These are phyloP conservation scores for Proliferodiscus dingleyae DNA, from an alignment of 2,329 filamentous ascomycete genomes.

Conservation along the genomic window DNA sequence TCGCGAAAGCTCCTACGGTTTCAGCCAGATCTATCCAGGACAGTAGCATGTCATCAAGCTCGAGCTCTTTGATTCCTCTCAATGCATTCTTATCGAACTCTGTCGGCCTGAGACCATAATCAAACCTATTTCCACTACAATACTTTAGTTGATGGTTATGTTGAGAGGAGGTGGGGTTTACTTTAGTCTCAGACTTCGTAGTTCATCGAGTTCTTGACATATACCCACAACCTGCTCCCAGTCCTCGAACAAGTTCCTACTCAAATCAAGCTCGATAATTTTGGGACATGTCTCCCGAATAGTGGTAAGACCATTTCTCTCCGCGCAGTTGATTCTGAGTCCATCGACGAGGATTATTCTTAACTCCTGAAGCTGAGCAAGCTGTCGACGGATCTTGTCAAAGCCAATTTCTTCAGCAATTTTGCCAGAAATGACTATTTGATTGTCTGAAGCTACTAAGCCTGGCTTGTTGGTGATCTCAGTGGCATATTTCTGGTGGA, in stretches of 20 bases:
- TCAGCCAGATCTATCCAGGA: conserved; percentile 59
- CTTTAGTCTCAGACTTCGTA: conserved; percentile 68
- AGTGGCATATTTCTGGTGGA: conserved; percentile 78
- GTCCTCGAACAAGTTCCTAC: conserved; percentile 71
- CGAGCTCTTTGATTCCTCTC: conserved; percentile 51
- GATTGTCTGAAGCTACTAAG: conserved; percentile 36
- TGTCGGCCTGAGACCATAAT: conserved; percentile 41
- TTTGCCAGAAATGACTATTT: conserved; percentile 71
- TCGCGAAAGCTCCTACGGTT: conserved; percentile 48
- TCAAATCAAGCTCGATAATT: conserved; percentile 76
- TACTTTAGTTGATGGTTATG: conserved; percentile 6
- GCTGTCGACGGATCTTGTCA: conserved; percentile 79
- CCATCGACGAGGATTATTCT: conserved; percentile 79
- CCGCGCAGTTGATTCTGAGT: conserved; percentile 50
- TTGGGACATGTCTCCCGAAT: conserved; percentile 55
- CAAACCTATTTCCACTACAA: conserved; percentile 68
- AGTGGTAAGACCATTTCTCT: conserved; percentile 32
- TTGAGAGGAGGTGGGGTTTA: conserved; percentile 37
- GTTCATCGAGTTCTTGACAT: conserved; percentile 60
- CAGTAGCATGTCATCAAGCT: conserved; percentile 63
- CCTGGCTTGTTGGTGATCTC: conserved; percentile 37
- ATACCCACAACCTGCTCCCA: conserved; percentile 66
- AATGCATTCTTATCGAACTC: conserved; percentile 39
- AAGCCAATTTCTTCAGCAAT: conserved; percentile 92
- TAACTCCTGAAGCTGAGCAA: conserved; percentile 73